phyloP scores from a whole-genome alignment of 2,329 filamentous ascomycete species.

The Ustulina deusta region DNA sequence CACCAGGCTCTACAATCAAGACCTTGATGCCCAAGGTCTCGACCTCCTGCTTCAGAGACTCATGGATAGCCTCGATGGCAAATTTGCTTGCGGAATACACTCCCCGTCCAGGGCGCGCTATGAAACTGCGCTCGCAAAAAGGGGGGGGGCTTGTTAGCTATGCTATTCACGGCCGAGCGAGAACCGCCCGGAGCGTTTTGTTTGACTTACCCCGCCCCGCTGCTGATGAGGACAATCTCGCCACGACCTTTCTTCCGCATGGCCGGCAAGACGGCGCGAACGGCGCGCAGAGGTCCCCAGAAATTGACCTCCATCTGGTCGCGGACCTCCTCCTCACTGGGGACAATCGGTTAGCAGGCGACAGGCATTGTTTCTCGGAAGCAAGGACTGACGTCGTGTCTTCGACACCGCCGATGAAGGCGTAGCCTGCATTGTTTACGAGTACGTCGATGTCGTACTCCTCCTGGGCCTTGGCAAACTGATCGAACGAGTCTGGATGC shows the following conservation, averaged over 20 bases:
- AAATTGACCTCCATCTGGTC: constrained; percentile 64
- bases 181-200: neutral
- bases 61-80: constrained; percentile 35
- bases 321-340: constrained; percentile 51
- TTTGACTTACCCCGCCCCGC: constrained; percentile 32
- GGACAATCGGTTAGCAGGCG: neutral
- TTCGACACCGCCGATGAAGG: no score
- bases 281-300: constrained; percentile 62
- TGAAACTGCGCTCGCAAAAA: constrained; percentile 23
- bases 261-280: constrained; percentile 52
- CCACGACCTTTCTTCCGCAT: constrained; percentile 27
- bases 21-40: constrained; percentile 27
- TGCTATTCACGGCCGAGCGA: no score
- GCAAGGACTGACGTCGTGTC: no score
- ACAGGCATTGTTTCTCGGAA: constrained; percentile 39
- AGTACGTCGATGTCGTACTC: no score
- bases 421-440: no score
- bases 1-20: constrained; percentile 33
- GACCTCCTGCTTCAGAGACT: constrained; percentile 29
- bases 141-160: neutral
- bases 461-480: no score
- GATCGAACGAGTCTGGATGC: no score
- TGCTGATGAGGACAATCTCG: constrained; percentile 32
- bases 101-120: constrained; percentile 26
- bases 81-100: constrained; percentile 36